Evolutionary conservation across 257 asterid species (phyloP).

Genomic region (Scutellaria minor): DNA sequence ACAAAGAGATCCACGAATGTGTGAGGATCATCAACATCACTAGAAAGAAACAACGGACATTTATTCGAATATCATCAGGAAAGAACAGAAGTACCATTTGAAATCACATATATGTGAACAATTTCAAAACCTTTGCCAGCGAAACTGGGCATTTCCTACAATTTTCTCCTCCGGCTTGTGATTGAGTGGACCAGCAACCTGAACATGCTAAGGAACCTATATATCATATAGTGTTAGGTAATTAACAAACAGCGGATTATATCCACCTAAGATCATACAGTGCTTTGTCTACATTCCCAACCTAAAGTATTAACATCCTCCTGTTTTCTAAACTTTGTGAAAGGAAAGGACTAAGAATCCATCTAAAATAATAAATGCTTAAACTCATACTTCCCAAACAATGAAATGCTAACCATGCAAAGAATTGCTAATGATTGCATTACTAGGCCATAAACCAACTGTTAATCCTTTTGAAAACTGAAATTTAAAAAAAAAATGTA

Average conservation of each 20-base stretch:
- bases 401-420: slow-evolving; percentile 4
- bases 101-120: slow-evolving; percentile 8
- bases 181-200: slow-evolving; percentile 84
- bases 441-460: not conserved
- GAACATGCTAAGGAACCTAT: slow-evolving; percentile 62
- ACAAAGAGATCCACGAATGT: slow-evolving; percentile 78
- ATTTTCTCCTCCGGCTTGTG: slow-evolving; percentile 67
- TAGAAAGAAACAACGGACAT: slow-evolving; percentile 40
- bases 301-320: not conserved
- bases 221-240: not conserved
- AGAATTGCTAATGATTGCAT: slow-evolving; percentile 11
- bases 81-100: slow-evolving; percentile 23
- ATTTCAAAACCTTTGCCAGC: slow-evolving; percentile 86
- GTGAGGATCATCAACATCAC: slow-evolving; percentile 85
- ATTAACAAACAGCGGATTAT: slow-evolving; percentile 6
- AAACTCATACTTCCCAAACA: slow-evolving; percentile 9
- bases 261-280: slow-evolving; percentile 3
- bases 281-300: slow-evolving; percentile 7
- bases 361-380: not conserved
- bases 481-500: no score
- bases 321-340: not conserved
- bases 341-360: not conserved
- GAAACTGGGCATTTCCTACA: slow-evolving; percentile 85
- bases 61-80: slow-evolving; percentile 26
- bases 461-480: not conserved